phyloP scores from a whole-genome alignment of 768 basidiomycete species.

The Boletellus emodensis region DNA sequence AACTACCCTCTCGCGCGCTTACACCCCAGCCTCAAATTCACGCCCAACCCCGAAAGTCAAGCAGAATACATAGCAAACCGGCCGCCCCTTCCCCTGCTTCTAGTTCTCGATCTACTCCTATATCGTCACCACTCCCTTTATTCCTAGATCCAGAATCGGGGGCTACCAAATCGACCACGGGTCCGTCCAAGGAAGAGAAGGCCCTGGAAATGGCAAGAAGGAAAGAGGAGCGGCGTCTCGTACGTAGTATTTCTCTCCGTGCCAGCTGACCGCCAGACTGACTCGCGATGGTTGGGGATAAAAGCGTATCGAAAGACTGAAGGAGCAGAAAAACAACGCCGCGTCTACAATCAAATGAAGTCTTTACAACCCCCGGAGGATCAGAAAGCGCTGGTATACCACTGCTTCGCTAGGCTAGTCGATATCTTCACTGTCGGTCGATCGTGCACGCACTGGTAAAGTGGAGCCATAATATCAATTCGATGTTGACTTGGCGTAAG shows the following conservation, averaged over 20 bases:
- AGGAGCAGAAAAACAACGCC: conserved; percentile 71
- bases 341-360: background rate
- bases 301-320: conserved; percentile 73
- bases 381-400: background rate
- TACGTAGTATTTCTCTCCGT: conserved; percentile 30
- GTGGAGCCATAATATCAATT: background rate
- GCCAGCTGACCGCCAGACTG: background rate
- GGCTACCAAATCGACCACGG: conserved; percentile 32
- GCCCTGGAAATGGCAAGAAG: conserved; percentile 88
- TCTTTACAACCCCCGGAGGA: background rate
- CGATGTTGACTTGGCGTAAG: too few species aligned
- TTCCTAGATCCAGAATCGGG: conserved; percentile 11
- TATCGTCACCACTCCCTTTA: conserved; percentile 20
- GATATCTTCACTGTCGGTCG: background rate
- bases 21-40: conserved; percentile 19
- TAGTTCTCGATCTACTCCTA: conserved; percentile 22
- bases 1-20: conserved; percentile 12
- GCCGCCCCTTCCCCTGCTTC: conserved; percentile 9
- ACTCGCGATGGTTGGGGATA: background rate
- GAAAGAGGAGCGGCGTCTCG: conserved; percentile 90
- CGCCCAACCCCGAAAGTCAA: conserved; percentile 4
- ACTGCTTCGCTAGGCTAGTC: background rate
- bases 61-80: conserved; percentile 1
- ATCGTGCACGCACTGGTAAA: background rate
- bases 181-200: conserved; percentile 85